Evolutionary conservation across 352 stramenopile species (phyloP).

Genomic region (Globisporangium iwayamae): DNA sequence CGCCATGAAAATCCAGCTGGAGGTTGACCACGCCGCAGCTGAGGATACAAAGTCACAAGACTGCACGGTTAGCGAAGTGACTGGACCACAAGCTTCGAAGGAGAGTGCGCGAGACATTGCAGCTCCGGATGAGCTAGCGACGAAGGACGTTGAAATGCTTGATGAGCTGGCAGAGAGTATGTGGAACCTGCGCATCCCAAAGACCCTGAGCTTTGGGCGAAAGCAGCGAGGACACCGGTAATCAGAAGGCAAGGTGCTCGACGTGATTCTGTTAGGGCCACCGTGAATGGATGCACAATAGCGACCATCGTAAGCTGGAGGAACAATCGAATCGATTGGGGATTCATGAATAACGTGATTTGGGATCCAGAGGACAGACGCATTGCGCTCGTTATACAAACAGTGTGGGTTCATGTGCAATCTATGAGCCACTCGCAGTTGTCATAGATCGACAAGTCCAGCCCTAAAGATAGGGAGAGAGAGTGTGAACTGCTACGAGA

Average conservation of each 20-base stretch:
- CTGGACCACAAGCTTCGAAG: background rate
- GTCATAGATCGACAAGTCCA: too few species aligned
- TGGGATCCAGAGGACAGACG: too few species aligned
- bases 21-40: constrained; percentile 18
- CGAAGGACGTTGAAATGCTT: constrained; percentile 22
- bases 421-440: too few species aligned
- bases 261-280: background rate
- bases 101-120: background rate
- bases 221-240: constrained; percentile 14
- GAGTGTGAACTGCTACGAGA: too few species aligned
- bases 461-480: too few species aligned
- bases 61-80: background rate
- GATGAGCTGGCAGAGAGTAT: constrained; percentile 25
- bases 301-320: too few species aligned
- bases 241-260: background rate
- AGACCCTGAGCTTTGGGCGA: constrained; percentile 31
- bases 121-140: background rate
- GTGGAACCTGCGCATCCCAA: constrained; percentile 29
- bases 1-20: constrained; percentile 16
- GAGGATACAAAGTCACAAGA: background rate
- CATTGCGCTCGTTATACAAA: too few species aligned
- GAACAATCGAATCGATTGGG: too few species aligned
- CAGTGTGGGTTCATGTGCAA: too few species aligned
- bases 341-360: too few species aligned
- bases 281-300: too few species aligned